Base-by-base conservation (phyloP, 148 eudicot species). In the Heliamphora exappendiculata region DNA sequence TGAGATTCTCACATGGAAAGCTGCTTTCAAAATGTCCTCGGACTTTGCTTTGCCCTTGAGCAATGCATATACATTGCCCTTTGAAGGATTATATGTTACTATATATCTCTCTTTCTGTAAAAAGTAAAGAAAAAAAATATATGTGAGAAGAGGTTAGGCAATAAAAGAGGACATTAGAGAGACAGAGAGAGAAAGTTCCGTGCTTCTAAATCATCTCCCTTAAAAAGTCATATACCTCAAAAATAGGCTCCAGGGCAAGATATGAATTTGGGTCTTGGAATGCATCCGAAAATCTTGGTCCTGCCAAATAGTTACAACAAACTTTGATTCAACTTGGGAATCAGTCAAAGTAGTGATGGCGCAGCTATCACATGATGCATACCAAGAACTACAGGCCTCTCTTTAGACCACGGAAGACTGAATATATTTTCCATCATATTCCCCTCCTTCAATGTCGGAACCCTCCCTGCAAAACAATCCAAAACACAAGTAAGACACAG, bases 1-100 rank as follows among this genome's bases (percentile, higher is more conserved):
- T 70, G 68, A 33, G 60, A 57, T 31, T 39, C 93, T 86, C 79
- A 95, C 97, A 86, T 95, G 98, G 65, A 89, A 95, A 81, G 98
- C 93, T 39, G 98, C 98, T 84, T 92, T 95, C 84, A 95, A 77
- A 73, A 94, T 89, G 81, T 95, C 98, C 83, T 95, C 97, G 45
- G 98, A 77, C 82, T 92, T 88, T 33, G 98, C 97, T 83, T 92
- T 89, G 85, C 91, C 94, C 88, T 95, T 95, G 47, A 92, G 86
- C 85, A 95, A 83, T 66, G 97, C 98, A 88, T 87, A 95, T 33
- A 95, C 87, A 78, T 93, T 88, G 33, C 90, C 90, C 85, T 92
- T 95, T 2, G 82, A 78, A 82, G 94, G 89, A 88, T 95, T 92
- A 82, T 91, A 95, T 20, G 97, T 84, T 42, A 95, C 89, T 19